These are phyloP conservation scores for Pseudogymnoascus sp. DNA, from an alignment of 2,329 filamentous ascomycete species.

Conservation along the genomic window DNA sequence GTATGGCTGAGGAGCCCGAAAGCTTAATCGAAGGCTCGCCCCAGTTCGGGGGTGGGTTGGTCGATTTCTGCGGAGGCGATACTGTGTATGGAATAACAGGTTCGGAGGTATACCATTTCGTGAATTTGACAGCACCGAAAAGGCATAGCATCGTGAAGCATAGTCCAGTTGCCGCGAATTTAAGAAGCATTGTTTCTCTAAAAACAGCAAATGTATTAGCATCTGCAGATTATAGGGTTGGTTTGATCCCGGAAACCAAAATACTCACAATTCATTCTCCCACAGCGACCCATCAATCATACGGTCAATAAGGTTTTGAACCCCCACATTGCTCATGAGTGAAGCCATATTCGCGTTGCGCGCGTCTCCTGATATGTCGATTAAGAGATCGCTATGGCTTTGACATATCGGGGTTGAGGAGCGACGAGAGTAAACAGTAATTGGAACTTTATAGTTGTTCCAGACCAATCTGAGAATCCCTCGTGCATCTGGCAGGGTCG, in stretches of 20 bases:
- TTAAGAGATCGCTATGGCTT: constrained; percentile 5
- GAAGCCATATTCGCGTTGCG: not conserved
- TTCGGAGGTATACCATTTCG: constrained; percentile 27
- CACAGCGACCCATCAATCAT: not conserved
- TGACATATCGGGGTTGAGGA: constrained; percentile 1
- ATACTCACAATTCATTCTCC: constrained; percentile 8
- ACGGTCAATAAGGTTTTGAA: not conserved
- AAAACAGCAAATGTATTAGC: not conserved
- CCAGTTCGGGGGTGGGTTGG: constrained; percentile 20
- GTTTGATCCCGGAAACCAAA: not conserved
- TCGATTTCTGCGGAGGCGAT: constrained; percentile 52
- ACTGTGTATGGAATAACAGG: constrained; percentile 50
- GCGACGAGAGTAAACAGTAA: not conserved
- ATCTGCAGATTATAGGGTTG: not conserved
- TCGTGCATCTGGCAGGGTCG: not conserved
- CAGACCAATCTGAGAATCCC: not conserved
- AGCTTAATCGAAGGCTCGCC: constrained; percentile 35
- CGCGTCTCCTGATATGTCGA: not conserved
- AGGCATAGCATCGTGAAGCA: constrained; percentile 17
- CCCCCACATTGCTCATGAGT: not conserved
- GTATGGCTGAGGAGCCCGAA: constrained; percentile 61
- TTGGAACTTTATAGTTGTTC: not conserved
- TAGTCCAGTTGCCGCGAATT: not conserved
- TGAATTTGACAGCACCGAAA: constrained; percentile 20
- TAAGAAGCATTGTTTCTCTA: not conserved